Conservation (phyloP, 345 rosid genomes). For the Orychophragmus violaceus region DNA sequence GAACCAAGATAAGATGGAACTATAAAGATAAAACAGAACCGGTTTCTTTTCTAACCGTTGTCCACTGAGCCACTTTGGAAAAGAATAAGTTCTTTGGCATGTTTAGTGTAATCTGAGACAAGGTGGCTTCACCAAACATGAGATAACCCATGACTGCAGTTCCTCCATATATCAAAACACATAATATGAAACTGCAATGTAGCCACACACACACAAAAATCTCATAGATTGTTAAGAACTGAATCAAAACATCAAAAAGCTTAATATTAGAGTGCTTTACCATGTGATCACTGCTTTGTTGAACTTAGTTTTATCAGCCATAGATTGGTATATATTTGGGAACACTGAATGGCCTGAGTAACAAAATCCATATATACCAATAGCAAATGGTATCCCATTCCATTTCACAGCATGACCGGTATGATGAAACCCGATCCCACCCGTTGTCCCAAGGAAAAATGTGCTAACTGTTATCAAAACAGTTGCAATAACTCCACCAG, state of each 20-base stretch:
- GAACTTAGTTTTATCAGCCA: constrained; percentile 87
- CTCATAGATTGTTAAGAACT: not conserved
- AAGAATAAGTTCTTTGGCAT: constrained; percentile 57
- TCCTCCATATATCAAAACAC: constrained; percentile 62
- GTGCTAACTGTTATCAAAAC: constrained; percentile 50
- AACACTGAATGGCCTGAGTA: constrained; percentile 81
- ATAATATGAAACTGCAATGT: constrained; percentile 59
- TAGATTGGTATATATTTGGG: constrained; percentile 92
- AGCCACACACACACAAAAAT: not conserved
- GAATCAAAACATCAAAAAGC: not conserved
- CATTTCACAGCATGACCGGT: constrained; percentile 60
- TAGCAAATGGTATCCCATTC: constrained; percentile 80
- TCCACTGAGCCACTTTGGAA: constrained; percentile 79
- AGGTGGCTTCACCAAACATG: constrained; percentile 79
- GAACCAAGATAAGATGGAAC: constrained; percentile 16
- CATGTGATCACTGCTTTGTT: constrained; percentile 52
- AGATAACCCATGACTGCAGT: constrained; percentile 75
- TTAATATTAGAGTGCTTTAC: constrained; percentile 32
- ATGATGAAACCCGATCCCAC: constrained; percentile 71
- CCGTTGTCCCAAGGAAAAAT: constrained; percentile 47
- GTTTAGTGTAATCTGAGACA: constrained; percentile 84
- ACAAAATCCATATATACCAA: constrained; percentile 85
- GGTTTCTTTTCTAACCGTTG: constrained; percentile 50
- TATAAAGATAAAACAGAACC: not conserved
- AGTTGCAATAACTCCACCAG: constrained; percentile 84